These are phyloP conservation scores for Aspergillus diversus DNA, from an alignment of 495 filamentous ascomycete genomes.

Conservation along the genomic window DNA sequence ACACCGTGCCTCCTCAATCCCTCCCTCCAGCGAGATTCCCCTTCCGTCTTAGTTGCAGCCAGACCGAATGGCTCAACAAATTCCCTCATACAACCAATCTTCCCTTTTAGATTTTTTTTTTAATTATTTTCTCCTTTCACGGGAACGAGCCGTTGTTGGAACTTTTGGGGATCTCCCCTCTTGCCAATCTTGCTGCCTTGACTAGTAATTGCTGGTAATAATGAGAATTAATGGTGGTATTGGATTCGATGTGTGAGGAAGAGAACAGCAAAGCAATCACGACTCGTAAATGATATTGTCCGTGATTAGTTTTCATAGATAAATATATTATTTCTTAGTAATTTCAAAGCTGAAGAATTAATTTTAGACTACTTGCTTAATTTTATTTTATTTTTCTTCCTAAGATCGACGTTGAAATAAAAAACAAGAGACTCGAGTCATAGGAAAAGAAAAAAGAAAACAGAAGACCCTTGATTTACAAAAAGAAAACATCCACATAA, in stretches of 20 bases:
- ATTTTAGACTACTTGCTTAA: neutral
- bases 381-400: neutral
- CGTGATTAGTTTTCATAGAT: too few relatives aligned
- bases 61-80: constrained; percentile 24
- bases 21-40: constrained; percentile 18
- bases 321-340: too few relatives aligned
- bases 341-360: neutral
- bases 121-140: neutral
- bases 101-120: constrained; percentile 2
- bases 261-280: too few relatives aligned
- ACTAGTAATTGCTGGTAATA: neutral
- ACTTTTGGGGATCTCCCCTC: constrained; percentile 9
- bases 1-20: neutral
- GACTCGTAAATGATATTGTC: too few relatives aligned
- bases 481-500: constrained; percentile 5
- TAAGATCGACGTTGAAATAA: constrained; percentile 1
- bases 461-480: constrained; percentile 1
- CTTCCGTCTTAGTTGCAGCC: constrained; percentile 25
- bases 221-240: too few relatives aligned
- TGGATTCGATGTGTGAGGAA: too few relatives aligned
- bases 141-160: constrained; percentile 3
- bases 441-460: constrained; percentile 10
- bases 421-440: neutral
- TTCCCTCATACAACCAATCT: constrained; percentile 26
- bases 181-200: neutral